A percentile compares a stretch with the other conserved stretches of the same genome.
Evolutionary conservation across 2,329 filamentous ascomycete genomes (phyloP).

Genomic region (Mycosphaerelloides madeirae): DNA sequence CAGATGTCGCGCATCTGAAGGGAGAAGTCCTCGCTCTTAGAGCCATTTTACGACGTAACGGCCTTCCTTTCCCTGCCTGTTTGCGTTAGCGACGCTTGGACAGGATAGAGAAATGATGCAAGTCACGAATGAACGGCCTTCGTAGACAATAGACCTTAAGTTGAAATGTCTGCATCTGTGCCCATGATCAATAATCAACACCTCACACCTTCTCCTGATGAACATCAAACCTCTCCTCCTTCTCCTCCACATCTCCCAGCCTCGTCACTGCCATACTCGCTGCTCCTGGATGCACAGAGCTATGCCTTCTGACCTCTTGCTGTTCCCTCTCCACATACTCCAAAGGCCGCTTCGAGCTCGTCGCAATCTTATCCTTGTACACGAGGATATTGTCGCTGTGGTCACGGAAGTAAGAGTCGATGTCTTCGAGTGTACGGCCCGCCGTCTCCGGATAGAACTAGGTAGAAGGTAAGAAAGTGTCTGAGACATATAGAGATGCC

Average conservation of each 20-base stretch:
- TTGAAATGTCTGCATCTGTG: no score
- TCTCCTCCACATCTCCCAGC: constrained; percentile 2
- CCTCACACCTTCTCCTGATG: constrained; percentile 9
- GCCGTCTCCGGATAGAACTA: constrained; percentile 33
- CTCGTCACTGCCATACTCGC: constrained; percentile 19
- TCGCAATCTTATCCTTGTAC: constrained; percentile 46
- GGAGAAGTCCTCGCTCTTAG: constrained; percentile 26
- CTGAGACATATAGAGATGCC: no score
- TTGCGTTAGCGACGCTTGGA: constrained; percentile 18
- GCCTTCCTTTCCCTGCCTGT: constrained; percentile 14
- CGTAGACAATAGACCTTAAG: no score
- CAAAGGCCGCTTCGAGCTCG: constrained; percentile 42
- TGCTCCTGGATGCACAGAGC: constrained; percentile 32
- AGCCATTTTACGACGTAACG: constrained; percentile 22
- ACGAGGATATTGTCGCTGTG: constrained; percentile 38
- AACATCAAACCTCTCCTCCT: constrained; percentile 2
- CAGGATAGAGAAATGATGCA: no score
- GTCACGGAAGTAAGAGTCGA: constrained; percentile 28
- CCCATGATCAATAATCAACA: no score
- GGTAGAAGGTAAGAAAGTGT: no score
- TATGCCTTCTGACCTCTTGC: constrained; percentile 32
- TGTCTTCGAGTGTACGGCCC: constrained; percentile 30
- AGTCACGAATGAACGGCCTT: no score
- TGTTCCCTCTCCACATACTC: constrained; percentile 48
- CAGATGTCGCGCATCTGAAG: constrained; percentile 25